Base-by-base conservation (phyloP, 2,329 filamentous ascomycete genomes). In the Tolypocladium endophyticum region DNA sequence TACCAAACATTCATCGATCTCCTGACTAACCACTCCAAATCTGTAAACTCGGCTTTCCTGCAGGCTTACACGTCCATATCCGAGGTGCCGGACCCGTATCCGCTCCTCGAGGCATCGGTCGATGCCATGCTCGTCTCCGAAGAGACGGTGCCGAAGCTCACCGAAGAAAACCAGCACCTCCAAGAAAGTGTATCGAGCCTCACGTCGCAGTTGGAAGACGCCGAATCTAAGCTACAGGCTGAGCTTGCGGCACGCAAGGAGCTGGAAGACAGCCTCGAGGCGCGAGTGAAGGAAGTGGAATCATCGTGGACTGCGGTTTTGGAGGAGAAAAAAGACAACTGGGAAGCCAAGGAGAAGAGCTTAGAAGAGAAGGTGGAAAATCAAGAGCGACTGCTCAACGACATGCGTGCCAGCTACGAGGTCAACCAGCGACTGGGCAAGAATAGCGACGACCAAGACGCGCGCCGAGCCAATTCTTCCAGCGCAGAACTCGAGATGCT, bases 1-100 rank as follows among this genome's bases (percentile, higher is more conserved):
- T 99, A 99, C 78, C 94, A 99, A 76, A 89, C 88, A 58, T 99
- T 97, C 71, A 97, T 99, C 73, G 94, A 99, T 71, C 86, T 96
- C 60, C 82, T 99, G 62, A 95, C 94, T 25, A 97, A 93, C 73
- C 93, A 97, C 73, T 94, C 92, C 66, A 99, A 99, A 75, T 85
- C 90, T 7, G 90, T 94, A 58, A 95, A 96, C 67, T 92, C 92
- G 20, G 88, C 92, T 8, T 99, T 99, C 70, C 80, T 99, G 63
- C 90, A 96, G 69, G 81, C 94, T 35, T 99, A 99, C 73, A 94
- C 92, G 5, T 89, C 92, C 4, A 80, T 99, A 38, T 96, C 93
- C 58, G 95, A 99, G 77, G 94, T 90, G 1, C 94, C 94, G 20
- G 94, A 99, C 72, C 94, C 94, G 47, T 99, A 97, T 67, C 94